These are phyloP conservation scores for Cyclocybe aegerita DNA, from an alignment of 768 basidiomycete genomes.

Conservation along the genomic window DNA sequence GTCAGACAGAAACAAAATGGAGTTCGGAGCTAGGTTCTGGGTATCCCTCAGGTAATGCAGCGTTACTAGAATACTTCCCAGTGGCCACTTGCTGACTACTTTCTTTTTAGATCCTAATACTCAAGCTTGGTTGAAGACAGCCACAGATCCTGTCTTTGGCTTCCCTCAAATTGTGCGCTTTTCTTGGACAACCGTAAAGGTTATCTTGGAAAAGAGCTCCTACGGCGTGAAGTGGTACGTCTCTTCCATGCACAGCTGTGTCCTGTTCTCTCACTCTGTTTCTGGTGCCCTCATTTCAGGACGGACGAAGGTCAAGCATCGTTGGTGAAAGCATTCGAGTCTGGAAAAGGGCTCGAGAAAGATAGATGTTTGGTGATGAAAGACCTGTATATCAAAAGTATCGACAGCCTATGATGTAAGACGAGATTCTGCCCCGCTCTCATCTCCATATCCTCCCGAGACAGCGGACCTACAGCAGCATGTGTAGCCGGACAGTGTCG, in stretches of 20 bases:
- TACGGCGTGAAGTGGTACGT: constrained; percentile 79
- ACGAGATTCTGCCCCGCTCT: too few species aligned
- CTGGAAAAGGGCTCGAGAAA: constrained; percentile 69
- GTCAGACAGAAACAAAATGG: constrained; percentile 24
- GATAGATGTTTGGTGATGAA: constrained; percentile 69
- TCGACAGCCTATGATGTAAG: constrained; percentile 56
- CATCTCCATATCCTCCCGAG: too few species aligned
- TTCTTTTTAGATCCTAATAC: constrained; percentile 82
- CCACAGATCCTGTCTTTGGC: constrained; percentile 88
- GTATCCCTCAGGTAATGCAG: constrained; percentile 76
- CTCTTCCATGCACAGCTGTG: not conserved
- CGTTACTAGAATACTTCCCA: not conserved
- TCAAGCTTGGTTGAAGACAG: constrained; percentile 75
- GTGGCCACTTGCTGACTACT: not conserved
- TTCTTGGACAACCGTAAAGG: constrained; percentile 93
- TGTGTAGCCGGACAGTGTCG: too few species aligned
- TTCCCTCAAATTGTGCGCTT: constrained; percentile 90
- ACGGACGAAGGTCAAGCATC: constrained; percentile 81
- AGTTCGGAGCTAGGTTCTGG: constrained; percentile 67
- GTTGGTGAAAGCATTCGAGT: constrained; percentile 73
- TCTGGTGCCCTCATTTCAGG: constrained; percentile 41
- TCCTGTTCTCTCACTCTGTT: not conserved
- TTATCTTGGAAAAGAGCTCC: constrained; percentile 76
- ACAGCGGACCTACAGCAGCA: too few species aligned
- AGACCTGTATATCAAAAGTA: constrained; percentile 72